Evolutionary conservation across 208 protist genomes (phyloP), one percentile per base, ranked within the genome.

Genomic region (Wallacemonas sp.): DNA sequence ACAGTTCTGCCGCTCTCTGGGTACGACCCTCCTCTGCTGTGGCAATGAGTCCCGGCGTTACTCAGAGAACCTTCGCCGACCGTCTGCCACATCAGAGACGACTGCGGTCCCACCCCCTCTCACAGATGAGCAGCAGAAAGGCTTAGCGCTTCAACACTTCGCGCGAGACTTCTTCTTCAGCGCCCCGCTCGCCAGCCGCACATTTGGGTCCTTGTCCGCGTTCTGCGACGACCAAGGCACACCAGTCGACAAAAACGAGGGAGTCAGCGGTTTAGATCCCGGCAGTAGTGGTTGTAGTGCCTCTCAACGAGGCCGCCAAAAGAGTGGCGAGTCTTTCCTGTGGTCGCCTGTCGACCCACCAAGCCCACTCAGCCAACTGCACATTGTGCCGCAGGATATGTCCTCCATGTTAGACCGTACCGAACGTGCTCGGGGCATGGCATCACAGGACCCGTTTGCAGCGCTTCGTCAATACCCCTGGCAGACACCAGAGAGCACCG

Each of bases 11-110:
- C 28, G 53, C 19, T 8, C 12, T 15, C 28, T 60, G 11, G 31
- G 53, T 11, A 42, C 53, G 6, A 60, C 53, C n/a, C 33, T 44
- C 31, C 53, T 38, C 17, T 42, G 53, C 53, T 55, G 47, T n/a
- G 47, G 47, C n/a, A 26, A 60, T 11, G 31, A 60, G 34, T 42
- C 53, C 9, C 8, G 31, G 33, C 31, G 53, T n/a, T 60, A 44
- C 30, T 42, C 53, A 21, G 17, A 60, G 53, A 5, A 9, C n/a
- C 53, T 60, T 0, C 53, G 42, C n/a, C 44, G n/a, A 14, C 33
- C 53, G 3, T 21, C 53, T 5, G 5, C 33, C n/a, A 8, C 42
- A 21, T 0, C n/a, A 49, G 6, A 12, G n/a, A 26, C 53, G 30
- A 60, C 53, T 3, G 4, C 31, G 24, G 31, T n/a, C 24, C 49